A percentile compares a stretch with the other conserved stretches of the same genome.
phyloP scores from a whole-genome alignment of 257 asterid species.

The Ilex asprella region DNA sequence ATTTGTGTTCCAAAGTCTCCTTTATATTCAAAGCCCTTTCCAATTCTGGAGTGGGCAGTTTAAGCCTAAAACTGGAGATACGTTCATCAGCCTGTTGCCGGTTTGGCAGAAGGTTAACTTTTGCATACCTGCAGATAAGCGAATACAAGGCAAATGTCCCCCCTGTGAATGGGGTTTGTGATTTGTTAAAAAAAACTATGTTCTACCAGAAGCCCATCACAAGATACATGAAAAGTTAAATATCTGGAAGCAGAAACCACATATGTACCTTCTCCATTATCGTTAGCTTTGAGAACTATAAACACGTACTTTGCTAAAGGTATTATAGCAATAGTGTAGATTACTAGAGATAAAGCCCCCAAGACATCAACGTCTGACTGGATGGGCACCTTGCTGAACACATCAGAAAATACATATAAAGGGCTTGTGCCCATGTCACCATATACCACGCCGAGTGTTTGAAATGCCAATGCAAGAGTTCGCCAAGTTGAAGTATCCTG shows the following conservation, averaged over 20 bases:
- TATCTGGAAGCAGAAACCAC: constrained; percentile 4
- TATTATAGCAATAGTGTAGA: constrained; percentile 89
- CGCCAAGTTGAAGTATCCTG: constrained; percentile 67
- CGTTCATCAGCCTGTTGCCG: constrained; percentile 75
- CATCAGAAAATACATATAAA: constrained; percentile 75
- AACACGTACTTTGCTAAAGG: constrained; percentile 79
- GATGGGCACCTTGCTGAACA: constrained; percentile 80
- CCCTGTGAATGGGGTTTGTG: constrained; percentile 45
- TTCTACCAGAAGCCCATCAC: constrained; percentile 6
- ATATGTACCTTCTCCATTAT: constrained; percentile 80
- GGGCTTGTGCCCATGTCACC: constrained; percentile 99
- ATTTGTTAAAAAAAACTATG: constrained; percentile 17
- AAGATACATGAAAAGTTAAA: background rate
- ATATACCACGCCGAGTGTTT: constrained; percentile 95
- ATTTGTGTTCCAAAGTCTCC: constrained; percentile 65
- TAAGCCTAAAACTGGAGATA: constrained; percentile 91
- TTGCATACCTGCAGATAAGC: constrained; percentile 82
- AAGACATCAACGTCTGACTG: constrained; percentile 77
- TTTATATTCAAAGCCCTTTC: constrained; percentile 84
- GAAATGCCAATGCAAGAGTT: constrained; percentile 75
- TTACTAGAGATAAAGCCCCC: constrained; percentile 83
- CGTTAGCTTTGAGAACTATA: constrained; percentile 87
- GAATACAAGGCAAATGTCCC: constrained; percentile 96
- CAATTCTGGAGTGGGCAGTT: constrained; percentile 83
- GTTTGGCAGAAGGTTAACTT: constrained; percentile 86